Evolutionary conservation across 768 basidiomycete species (phyloP).

Genomic region (Suillus clintonianus): DNA sequence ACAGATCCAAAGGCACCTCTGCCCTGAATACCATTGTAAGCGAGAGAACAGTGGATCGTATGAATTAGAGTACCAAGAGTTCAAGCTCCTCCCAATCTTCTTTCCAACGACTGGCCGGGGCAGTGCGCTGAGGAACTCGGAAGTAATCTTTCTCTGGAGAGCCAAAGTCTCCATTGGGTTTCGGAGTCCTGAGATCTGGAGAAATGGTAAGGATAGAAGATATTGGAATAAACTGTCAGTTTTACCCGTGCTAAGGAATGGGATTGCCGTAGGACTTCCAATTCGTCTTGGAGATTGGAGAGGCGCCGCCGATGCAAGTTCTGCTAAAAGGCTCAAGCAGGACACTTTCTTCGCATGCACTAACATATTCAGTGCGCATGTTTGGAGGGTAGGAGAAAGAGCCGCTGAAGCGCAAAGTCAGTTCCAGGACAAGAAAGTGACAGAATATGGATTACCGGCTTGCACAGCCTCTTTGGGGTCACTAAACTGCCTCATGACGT

Average conservation of each 20-base stretch:
- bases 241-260: neutral
- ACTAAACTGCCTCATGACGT: conserved; percentile 56
- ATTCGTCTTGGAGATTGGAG: conserved; percentile 23
- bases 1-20: conserved; percentile 93
- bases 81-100: conserved; percentile 95
- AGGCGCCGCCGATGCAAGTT: conserved; percentile 50
- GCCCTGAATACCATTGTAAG: conserved; percentile 48
- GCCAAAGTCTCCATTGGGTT: conserved; percentile 41
- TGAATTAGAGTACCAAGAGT: conserved; percentile 54
- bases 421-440: neutral
- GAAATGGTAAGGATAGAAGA: neutral
- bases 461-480: conserved; percentile 61
- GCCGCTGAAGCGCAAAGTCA: conserved; percentile 38
- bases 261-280: neutral
- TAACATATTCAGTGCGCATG: conserved; percentile 61
- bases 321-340: conserved; percentile 58
- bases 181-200: conserved; percentile 38
- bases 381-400: conserved; percentile 53
- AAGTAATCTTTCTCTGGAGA: conserved; percentile 75
- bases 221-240: neutral
- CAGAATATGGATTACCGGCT: conserved; percentile 44
- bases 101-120: conserved; percentile 79
- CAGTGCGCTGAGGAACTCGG: conserved; percentile 35
- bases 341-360: conserved; percentile 56
- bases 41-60: neutral